These are phyloP conservation scores for Dioscorea cayenensis DNA, from an alignment of 116 monocot species.

Conservation along the genomic window DNA sequence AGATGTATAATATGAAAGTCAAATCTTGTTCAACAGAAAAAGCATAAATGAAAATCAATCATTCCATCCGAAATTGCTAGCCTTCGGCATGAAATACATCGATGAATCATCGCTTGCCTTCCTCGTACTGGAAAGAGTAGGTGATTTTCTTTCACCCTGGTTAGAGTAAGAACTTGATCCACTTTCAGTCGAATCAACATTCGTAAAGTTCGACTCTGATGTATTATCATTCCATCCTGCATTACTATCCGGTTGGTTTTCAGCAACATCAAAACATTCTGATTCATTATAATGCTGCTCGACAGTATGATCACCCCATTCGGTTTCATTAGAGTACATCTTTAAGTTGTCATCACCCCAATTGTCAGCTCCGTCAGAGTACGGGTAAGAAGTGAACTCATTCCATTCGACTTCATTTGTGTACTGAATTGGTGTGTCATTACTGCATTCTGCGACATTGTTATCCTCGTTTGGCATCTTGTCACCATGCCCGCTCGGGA, in stretches of 20 bases:
- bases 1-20: too few relatives aligned
- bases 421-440: neutral
- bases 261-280: neutral
- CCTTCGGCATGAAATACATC: neutral
- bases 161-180: too few relatives aligned
- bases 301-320: neutral
- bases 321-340: neutral
- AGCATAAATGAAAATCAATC: neutral
- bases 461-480: neutral
- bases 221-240: too few relatives aligned
- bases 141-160: too few relatives aligned
- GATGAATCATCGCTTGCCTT: too few relatives aligned
- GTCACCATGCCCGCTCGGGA: conserved; percentile 2
- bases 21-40: too few relatives aligned
- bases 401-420: conserved; percentile 2
- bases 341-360: neutral
- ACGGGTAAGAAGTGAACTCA: neutral
- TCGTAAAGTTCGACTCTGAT: too few relatives aligned
- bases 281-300: neutral
- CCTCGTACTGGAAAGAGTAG: too few relatives aligned
- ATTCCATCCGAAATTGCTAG: neutral
- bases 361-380: neutral
- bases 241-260: too few relatives aligned
- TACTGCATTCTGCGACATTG: neutral
- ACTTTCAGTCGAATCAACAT: too few relatives aligned